Evolutionary conservation across 1,284 basidiomycete species (phyloP).

Genomic region (Crepidotus sp.): DNA sequence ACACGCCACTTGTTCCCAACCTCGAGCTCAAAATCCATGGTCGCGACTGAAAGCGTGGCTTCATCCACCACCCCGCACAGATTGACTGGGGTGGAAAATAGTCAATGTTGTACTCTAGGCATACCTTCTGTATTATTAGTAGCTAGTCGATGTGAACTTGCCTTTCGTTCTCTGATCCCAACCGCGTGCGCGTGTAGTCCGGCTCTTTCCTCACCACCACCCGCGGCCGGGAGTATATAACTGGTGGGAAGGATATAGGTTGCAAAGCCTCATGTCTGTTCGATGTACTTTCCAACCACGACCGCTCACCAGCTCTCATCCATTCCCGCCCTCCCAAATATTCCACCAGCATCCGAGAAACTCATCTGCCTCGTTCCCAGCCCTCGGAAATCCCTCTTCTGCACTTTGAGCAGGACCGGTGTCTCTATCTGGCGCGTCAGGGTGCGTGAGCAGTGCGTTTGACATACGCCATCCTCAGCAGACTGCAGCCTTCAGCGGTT

Average conservation of each 20-base stretch:
- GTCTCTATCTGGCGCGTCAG: constrained; percentile 78
- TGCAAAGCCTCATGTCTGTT: constrained; percentile 16
- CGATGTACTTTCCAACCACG: constrained; percentile 79
- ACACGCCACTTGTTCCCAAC: background rate
- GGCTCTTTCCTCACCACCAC: constrained; percentile 6
- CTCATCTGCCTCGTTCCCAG: constrained; percentile 55
- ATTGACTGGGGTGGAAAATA: constrained; percentile 2
- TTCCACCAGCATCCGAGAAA: constrained; percentile 40
- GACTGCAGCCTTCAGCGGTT: constrained; percentile 64
- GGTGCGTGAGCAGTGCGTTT: constrained; percentile 39
- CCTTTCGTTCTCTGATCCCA: constrained; percentile 2
- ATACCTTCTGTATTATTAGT: constrained; percentile 20
- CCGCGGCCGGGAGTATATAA: constrained; percentile 1
- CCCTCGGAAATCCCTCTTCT: constrained; percentile 72
- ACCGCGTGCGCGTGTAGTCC: constrained; percentile 14
- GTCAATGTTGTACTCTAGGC: constrained; percentile 13
- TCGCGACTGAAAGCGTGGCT: constrained; percentile 15
- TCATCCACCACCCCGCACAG: constrained; percentile 13
- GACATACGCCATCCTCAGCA: constrained; percentile 7
- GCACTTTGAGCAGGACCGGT: constrained; percentile 56
- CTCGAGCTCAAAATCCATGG: constrained; percentile 15
- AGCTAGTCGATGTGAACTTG: constrained; percentile 6
- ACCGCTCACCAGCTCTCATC: constrained; percentile 64
- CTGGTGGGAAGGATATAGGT: constrained; percentile 7
- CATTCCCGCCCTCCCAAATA: constrained; percentile 55